Percentiles rank a stretch among this genome's conserved stretches.
phyloP scores from a whole-genome alignment of 2,329 filamentous ascomycete genomes.

The Calonectria henricotiae region DNA sequence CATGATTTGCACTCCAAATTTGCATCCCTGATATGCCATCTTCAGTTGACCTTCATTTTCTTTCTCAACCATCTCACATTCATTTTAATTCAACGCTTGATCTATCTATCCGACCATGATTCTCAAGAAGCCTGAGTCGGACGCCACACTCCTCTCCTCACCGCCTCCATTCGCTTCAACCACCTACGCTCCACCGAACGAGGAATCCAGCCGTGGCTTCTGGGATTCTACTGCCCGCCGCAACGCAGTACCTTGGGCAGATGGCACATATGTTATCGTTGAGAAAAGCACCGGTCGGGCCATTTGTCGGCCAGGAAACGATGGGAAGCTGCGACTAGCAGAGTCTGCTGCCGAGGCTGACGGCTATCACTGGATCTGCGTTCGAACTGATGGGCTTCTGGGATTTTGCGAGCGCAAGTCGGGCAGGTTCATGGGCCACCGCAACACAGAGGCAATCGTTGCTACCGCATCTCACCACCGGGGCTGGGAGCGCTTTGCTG shows the following conservation, averaged over 20 bases:
- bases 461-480: constrained; percentile 3
- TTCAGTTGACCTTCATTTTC: background rate
- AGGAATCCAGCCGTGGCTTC: constrained; percentile 6
- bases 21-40: background rate
- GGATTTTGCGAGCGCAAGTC: constrained; percentile 17
- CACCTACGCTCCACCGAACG: background rate
- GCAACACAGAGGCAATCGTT: constrained; percentile 6
- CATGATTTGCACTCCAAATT: background rate
- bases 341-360: background rate
- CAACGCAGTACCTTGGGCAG: constrained; percentile 3
- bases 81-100: background rate
- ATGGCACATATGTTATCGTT: constrained; percentile 7
- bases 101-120: background rate
- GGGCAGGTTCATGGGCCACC: constrained; percentile 11
- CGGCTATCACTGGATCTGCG: constrained; percentile 8
- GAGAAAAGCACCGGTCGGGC: constrained; percentile 6
- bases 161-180: constrained; percentile 3
- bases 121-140: background rate
- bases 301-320: background rate
- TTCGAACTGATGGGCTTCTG: background rate
- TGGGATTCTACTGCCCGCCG: constrained; percentile 10
- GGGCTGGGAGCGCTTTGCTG: constrained; percentile 11
- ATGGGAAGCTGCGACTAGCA: background rate
- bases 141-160: background rate
- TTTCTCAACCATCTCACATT: background rate